Evolutionary conservation across 345 rosid genomes (phyloP).

Genomic region (Durio zibethinus): DNA sequence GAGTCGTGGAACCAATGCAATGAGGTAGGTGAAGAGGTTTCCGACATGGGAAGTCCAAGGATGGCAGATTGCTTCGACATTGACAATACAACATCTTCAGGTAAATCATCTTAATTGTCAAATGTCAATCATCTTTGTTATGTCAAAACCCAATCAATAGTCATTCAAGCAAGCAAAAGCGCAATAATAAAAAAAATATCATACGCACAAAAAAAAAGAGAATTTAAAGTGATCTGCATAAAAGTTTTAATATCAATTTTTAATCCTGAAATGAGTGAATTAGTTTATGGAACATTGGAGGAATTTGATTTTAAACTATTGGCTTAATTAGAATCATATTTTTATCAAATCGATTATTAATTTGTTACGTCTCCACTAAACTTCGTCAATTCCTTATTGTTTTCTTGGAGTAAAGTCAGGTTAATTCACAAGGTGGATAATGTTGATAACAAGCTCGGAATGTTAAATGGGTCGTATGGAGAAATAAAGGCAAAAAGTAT

Average conservation of each 20-base stretch:
- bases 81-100: conserved; percentile 17
- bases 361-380: neutral
- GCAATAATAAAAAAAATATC: too few relatives aligned
- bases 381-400: neutral
- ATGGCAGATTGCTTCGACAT: conserved; percentile 75
- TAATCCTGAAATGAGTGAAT: too few relatives aligned
- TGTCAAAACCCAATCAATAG: too few relatives aligned
- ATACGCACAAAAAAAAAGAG: too few relatives aligned
- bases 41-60: conserved; percentile 61
- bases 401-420: neutral
- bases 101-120: neutral
- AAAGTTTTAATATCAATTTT: too few relatives aligned
- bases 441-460: conserved; percentile 50
- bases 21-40: conserved; percentile 58
- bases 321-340: neutral
- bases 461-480: neutral
- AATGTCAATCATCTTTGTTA: neutral
- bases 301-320: too few relatives aligned
- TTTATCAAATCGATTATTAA: neutral
- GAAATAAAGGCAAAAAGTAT: conserved; percentile 21
- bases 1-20: conserved; percentile 72
- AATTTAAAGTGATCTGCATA: too few relatives aligned
- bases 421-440: conserved; percentile 14
- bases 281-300: too few relatives aligned
- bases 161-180: too few relatives aligned